Evolutionary conservation across 169 alveolate genomes (phyloP).

Genomic region (Blepharisma undulans): DNA sequence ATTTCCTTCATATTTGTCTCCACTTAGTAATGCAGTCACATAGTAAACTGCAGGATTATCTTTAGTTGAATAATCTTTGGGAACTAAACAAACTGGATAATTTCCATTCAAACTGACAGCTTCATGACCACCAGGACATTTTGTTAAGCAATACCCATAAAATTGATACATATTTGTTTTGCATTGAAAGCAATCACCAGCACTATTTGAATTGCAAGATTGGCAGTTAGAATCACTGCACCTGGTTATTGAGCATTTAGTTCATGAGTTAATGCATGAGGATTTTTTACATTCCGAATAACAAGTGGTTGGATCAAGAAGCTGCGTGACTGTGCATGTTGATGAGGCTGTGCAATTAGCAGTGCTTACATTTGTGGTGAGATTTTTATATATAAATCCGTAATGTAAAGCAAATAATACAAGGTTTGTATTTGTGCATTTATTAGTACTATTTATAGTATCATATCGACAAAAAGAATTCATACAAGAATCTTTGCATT

Average conservation of each 20-base stretch:
- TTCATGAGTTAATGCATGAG: neutral
- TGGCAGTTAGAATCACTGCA: neutral
- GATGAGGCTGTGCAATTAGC: neutral
- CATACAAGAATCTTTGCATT: neutral
- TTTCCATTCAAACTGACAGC: neutral
- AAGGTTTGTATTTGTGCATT: neutral
- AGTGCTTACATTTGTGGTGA: neutral
- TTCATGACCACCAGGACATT: neutral
- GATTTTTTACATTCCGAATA: neutral
- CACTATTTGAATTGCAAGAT: neutral
- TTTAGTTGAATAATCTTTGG: neutral
- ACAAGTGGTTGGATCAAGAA: neutral
- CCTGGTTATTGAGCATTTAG: neutral
- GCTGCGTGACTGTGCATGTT: neutral
- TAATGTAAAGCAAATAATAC: neutral
- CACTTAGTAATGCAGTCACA: neutral
- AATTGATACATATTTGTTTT: neutral
- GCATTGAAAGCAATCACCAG: neutral
- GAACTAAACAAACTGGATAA: neutral
- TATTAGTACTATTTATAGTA: neutral
- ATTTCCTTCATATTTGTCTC: neutral
- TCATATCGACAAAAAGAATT: conserved; percentile 7
- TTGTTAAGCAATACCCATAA: neutral
- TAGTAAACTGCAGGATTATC: neutral
- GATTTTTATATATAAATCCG: neutral